Percentiles rank a stretch among this genome's conserved stretches.
phyloP scores from a whole-genome alignment of 2,329 filamentous ascomycete species.

The Talaromyces amestolkiae region DNA sequence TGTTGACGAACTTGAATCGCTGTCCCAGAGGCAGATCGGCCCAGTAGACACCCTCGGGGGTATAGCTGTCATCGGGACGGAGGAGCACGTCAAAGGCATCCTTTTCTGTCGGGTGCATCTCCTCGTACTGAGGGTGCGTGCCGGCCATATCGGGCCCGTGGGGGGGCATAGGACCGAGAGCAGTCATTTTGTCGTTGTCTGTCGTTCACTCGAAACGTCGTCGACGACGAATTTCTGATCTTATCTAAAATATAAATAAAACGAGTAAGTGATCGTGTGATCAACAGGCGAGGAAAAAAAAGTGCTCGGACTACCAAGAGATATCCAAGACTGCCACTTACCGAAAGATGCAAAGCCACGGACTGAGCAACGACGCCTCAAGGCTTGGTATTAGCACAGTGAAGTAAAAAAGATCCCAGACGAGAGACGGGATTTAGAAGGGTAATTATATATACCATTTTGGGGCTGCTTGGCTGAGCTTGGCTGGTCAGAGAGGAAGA shows the following conservation, averaged over 20 bases:
- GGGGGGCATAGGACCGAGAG: constrained; percentile 43
- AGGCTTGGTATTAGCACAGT: not conserved
- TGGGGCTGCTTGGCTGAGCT: not conserved
- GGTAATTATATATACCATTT: not conserved
- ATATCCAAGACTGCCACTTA: constrained; percentile 4
- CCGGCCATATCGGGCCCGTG: constrained; percentile 50
- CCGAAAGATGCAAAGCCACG: constrained; percentile 4
- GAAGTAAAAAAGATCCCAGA: not conserved
- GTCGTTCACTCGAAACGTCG: not conserved
- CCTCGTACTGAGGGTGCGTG: constrained; percentile 42
- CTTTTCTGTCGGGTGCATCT: constrained; percentile 59
- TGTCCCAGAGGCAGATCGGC: constrained; percentile 73
- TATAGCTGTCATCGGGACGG: constrained; percentile 85
- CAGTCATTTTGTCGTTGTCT: constrained; percentile 30
- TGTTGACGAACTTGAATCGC: constrained; percentile 71
- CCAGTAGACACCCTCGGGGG: constrained; percentile 82
- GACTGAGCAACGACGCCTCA: constrained; percentile 11
- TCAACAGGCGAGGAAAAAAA: not conserved
- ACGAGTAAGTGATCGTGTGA: constrained; percentile 1
- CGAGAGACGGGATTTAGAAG: not conserved
- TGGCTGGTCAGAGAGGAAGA: not conserved
- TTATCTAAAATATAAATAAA: not conserved
- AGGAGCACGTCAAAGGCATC: constrained; percentile 74
- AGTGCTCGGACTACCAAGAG: not conserved
- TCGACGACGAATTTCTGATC: not conserved